Conservation (phyloP, 2,329 filamentous ascomycete genomes). For the Neonectria hederae region DNA sequence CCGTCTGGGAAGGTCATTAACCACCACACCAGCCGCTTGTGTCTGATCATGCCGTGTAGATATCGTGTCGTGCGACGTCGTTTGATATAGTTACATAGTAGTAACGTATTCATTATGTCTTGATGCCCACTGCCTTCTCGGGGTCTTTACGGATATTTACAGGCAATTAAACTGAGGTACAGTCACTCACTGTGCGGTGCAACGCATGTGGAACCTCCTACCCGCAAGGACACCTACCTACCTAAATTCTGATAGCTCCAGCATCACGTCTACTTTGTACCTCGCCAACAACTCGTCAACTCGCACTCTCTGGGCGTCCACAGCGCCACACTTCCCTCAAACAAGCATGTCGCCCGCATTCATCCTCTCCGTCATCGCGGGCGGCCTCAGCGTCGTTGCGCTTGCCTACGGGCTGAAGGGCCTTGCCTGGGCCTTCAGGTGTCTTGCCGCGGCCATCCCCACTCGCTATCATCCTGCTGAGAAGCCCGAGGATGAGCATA, state of each 20-base stretch:
- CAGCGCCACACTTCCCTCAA: slow-evolving; percentile 13
- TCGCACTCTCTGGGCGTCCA: slow-evolving; percentile 22
- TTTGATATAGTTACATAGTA: not conserved
- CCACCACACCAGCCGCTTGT: not conserved
- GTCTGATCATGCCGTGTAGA: not conserved
- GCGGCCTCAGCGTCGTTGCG: slow-evolving; percentile 46
- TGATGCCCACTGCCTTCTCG: not conserved
- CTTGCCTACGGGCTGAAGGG: slow-evolving; percentile 39
- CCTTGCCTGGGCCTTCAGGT: slow-evolving; percentile 35
- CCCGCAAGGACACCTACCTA: slow-evolving; percentile 20
- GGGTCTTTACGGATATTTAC: not conserved
- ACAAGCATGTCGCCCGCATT: slow-evolving; percentile 42
- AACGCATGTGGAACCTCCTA: slow-evolving; percentile 14
- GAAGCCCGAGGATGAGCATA: slow-evolving; percentile 51
- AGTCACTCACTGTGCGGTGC: not conserved
- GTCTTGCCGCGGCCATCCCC: slow-evolving; percentile 44
- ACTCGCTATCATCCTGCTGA: slow-evolving; percentile 48
- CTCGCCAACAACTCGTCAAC: slow-evolving; percentile 8
- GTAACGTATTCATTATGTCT: not conserved
- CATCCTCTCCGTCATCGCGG: slow-evolving; percentile 48
- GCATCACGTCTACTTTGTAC: not conserved
- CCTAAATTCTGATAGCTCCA: slow-evolving; percentile 3
- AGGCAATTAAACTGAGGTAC: slow-evolving; percentile 6
- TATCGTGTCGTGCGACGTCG: not conserved
- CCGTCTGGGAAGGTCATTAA: slow-evolving; percentile 14